Base-by-base conservation (phyloP, 495 filamentous ascomycete species). In the Apiosordaria backusii region DNA sequence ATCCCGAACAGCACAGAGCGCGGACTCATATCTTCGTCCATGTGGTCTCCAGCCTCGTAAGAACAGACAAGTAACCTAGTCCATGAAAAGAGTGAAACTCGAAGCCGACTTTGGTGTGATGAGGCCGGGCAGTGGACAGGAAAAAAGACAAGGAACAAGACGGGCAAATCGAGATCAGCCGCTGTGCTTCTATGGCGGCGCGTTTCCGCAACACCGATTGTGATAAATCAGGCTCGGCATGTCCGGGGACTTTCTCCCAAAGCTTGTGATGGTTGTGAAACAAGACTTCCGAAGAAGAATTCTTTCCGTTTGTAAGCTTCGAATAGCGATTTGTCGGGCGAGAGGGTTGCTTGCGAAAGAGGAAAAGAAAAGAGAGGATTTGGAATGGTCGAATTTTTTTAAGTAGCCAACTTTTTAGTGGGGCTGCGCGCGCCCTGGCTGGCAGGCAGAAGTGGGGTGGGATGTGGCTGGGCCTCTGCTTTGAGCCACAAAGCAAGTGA, bases 241-340 rank as follows among this genome's bases (percentile, higher is more conserved):
- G 93, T 98, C 95, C 94, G 95, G 93, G 95, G 95, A 99, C 95
- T 99, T 99, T 99, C 92, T 95, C 94, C 95, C 92, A 91, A 97
- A 97, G 92, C 92, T 74, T 60, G 25, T 57, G 61, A 35, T 45
- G 35, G 27, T 26, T 19, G 73, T 67, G 70, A 66, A 77, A 74
- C 79, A 77, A 77, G 67, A 65, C 75, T 69, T 75, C 35, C 5
- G 2, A 15, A 45, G 16, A 15, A 15, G 70, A 45, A 61, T n/a
- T 45, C 24, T 87, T 86, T 95, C 90, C 88, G 92, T 96, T 82
- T 90, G 95, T 96, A 76, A 91, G 92, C 95, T 98, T 96, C 89
- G 93, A 74, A 96, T 86, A 92, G 93, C 95, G 95, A 97, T 96
- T 91, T 89, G 93, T 97, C 87, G 94, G 92, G 87, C 94, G 93